Evolutionary conservation across 495 filamentous ascomycete genomes (phyloP).

Genomic region (Amniculicola lignicola): DNA sequence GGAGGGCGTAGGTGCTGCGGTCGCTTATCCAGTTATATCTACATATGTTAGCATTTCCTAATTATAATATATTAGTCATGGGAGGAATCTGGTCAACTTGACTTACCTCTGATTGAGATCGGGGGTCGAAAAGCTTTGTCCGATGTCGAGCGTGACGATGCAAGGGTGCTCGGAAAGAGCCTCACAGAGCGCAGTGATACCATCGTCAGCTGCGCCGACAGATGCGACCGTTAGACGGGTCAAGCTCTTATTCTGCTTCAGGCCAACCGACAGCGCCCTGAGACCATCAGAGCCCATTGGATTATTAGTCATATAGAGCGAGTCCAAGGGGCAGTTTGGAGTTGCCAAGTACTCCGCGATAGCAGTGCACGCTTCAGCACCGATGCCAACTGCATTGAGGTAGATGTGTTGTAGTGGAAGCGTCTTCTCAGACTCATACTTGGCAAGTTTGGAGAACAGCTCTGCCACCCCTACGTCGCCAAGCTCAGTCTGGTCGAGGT

Average conservation of each 20-base stretch:
- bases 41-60: background rate
- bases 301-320: slow-evolving; percentile 42
- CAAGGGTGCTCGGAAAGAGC: slow-evolving; percentile 26
- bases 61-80: too few species aligned
- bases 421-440: slow-evolving; percentile 10
- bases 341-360: slow-evolving; percentile 37
- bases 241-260: slow-evolving; percentile 34
- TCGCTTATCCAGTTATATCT: slow-evolving; percentile 33
- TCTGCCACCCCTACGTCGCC: slow-evolving; percentile 40
- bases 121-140: slow-evolving; percentile 40
- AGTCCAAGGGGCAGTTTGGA: slow-evolving; percentile 35
- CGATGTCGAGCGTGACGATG: slow-evolving; percentile 36
- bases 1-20: slow-evolving; percentile 4
- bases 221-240: slow-evolving; percentile 38
- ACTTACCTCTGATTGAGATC: slow-evolving; percentile 43
- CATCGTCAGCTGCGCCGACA: slow-evolving; percentile 31
- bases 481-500: slow-evolving; percentile 46
- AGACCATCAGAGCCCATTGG: slow-evolving; percentile 37
- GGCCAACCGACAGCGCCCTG: slow-evolving; percentile 31
- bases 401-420: slow-evolving; percentile 41
- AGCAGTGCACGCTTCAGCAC: slow-evolving; percentile 29
- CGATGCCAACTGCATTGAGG: slow-evolving; percentile 43
- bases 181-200: slow-evolving; percentile 31
- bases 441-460: slow-evolving; percentile 37
- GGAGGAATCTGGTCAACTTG: too few species aligned